Conservation (phyloP, 2,329 filamentous ascomycete genomes). For the Lecanicillium sp. region DNA sequence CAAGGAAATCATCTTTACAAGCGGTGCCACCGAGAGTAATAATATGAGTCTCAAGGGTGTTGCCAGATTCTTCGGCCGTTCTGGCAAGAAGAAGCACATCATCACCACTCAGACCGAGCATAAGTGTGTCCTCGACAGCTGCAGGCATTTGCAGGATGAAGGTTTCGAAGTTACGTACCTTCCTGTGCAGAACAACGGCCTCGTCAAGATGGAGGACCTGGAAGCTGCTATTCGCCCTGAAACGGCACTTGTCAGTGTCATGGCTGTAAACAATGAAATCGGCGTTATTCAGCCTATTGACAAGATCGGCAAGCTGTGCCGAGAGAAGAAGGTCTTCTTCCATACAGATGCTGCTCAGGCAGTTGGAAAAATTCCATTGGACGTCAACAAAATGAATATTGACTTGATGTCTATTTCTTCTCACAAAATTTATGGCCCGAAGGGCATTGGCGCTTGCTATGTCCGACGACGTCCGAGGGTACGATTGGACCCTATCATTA, state of each 20-base stretch:
- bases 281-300: conserved; percentile 96
- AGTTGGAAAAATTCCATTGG: conserved; percentile 94
- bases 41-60: conserved; percentile 99
- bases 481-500: conserved; percentile 91
- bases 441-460: conserved; percentile 94
- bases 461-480: conserved; percentile 88
- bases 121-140: conserved; percentile 97
- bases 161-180: conserved; percentile 97
- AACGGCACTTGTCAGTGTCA: conserved; percentile 88
- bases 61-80: conserved; percentile 85
- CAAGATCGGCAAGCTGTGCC: conserved; percentile 87
- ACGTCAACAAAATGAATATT: conserved; percentile 96
- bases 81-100: conserved; percentile 96
- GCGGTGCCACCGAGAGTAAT: conserved; percentile 95
- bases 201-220: conserved; percentile 75
- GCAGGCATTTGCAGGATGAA: conserved; percentile 91
- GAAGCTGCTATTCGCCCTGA: conserved; percentile 86
- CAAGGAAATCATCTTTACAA: conserved; percentile 98
- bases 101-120: conserved; percentile 97
- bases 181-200: conserved; percentile 78
- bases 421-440: conserved; percentile 98
- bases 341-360: conserved; percentile 95
- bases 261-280: conserved; percentile 99
- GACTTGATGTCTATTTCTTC: conserved; percentile 98
- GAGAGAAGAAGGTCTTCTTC: conserved; percentile 92